These are phyloP conservation scores for Eucalyptus tenuipes DNA, from an alignment of 345 rosid species.

Conservation along the genomic window DNA sequence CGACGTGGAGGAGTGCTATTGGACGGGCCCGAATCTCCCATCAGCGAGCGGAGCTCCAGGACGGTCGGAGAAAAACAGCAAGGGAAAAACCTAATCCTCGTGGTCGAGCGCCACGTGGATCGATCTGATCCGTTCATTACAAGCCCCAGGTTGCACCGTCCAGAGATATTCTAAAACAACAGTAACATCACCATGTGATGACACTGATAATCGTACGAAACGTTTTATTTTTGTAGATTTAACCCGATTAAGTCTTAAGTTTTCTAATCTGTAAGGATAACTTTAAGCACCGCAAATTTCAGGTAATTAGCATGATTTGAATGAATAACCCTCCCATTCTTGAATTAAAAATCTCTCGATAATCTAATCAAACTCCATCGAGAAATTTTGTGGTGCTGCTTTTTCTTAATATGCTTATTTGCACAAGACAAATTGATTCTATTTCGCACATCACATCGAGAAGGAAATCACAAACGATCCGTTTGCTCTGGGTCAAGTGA, in stretches of 20 bases:
- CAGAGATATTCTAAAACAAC: background rate
- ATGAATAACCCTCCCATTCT: fast-evolving
- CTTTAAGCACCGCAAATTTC: fast-evolving
- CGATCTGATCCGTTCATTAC: background rate
- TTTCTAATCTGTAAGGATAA: background rate
- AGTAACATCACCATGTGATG: background rate
- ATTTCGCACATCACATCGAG: fast-evolving
- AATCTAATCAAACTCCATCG: background rate
- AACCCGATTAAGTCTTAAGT: background rate
- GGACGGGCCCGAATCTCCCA: background rate
- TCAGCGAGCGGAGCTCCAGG: background rate
- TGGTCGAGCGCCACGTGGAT: background rate
- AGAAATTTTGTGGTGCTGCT: background rate
- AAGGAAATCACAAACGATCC: background rate
- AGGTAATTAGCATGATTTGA: background rate
- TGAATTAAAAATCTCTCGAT: background rate
- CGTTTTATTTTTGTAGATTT: background rate
- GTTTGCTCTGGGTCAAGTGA: fast-evolving
- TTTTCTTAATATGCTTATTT: fast-evolving
- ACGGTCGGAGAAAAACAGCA: background rate
- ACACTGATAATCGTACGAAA: background rate
- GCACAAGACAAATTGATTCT: fast-evolving
- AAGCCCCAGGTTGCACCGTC: background rate
- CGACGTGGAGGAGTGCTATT: background rate
- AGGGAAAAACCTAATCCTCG: background rate